These are phyloP conservation scores for Mucor plumbeus DNA, from an alignment of 371 early-diverging fungal genomes.

Conservation along the genomic window DNA sequence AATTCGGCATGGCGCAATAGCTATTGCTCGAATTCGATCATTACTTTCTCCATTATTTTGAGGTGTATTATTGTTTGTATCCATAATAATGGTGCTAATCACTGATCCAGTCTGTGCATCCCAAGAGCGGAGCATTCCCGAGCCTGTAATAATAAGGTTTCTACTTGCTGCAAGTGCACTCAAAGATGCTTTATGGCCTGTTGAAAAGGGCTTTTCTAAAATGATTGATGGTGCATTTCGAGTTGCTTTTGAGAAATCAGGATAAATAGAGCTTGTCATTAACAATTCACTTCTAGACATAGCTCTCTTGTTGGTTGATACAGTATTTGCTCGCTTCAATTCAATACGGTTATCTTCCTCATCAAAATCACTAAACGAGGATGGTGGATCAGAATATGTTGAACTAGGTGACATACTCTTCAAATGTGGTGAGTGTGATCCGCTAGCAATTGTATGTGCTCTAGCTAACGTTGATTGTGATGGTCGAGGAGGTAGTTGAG, in stretches of 20 bases:
- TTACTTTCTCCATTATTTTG: conserved; percentile 21
- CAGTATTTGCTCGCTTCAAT: conserved; percentile 23
- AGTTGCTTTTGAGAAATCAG: conserved; percentile 28
- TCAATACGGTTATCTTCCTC: not conserved
- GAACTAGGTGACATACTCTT: conserved; percentile 1
- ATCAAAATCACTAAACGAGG: not conserved
- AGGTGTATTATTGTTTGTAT: conserved; percentile 1
- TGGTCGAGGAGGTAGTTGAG: conserved; percentile 47
- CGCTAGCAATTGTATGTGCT: conserved; percentile 36
- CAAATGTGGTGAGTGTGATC: not conserved
- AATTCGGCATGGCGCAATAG: conserved; percentile 42
- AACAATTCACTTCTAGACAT: conserved; percentile 27
- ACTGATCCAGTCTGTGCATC: conserved; percentile 21
- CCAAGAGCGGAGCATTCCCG: conserved; percentile 23
- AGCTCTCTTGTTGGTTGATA: conserved; percentile 15
- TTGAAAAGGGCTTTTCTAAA: conserved; percentile 18
- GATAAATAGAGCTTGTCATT: conserved; percentile 22
- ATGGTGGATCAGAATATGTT: not conserved
- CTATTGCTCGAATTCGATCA: conserved; percentile 40
- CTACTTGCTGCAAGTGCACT: conserved; percentile 15
- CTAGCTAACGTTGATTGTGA: conserved; percentile 44
- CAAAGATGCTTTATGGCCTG: conserved; percentile 24
- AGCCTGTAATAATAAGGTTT: conserved; percentile 26
- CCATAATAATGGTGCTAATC: conserved; percentile 17
- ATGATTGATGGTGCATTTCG: conserved; percentile 25